Percentiles rank a stretch among this genome's conserved stretches.
These are phyloP conservation scores for Chalaropsis thielavioides DNA, from an alignment of 2,329 filamentous ascomycete genomes.

Conservation along the genomic window DNA sequence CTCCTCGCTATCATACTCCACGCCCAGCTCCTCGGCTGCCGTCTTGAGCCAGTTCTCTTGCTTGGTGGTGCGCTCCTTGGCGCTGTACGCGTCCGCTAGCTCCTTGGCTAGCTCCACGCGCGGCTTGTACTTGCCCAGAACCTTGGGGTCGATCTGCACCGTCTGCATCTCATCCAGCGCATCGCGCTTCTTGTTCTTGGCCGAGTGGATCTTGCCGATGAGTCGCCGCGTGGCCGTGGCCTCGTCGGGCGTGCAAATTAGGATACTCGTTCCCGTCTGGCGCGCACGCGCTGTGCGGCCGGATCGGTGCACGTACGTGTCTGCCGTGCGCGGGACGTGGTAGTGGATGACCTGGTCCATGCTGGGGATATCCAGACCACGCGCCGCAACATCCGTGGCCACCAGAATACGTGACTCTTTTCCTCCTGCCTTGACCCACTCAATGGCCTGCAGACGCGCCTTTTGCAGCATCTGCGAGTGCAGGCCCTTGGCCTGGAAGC, in stretches of 20 bases:
- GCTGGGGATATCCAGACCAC: constrained; percentile 89
- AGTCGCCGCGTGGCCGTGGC: constrained; percentile 70
- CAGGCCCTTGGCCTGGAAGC: constrained; percentile 59
- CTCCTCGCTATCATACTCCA: constrained; percentile 85
- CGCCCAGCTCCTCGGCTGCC: constrained; percentile 81
- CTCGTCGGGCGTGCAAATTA: constrained; percentile 86
- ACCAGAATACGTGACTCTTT: constrained; percentile 62
- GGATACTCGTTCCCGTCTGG: constrained; percentile 61
- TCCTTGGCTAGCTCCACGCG: constrained; percentile 71
- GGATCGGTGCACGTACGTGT: constrained; percentile 89
- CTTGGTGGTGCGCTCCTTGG: constrained; percentile 73
- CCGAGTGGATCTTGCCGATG: constrained; percentile 72
- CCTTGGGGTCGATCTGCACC: constrained; percentile 66
- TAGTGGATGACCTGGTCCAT: constrained; percentile 87
- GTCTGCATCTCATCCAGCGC: constrained; percentile 43
- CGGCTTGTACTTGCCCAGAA: constrained; percentile 61
- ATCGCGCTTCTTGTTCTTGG: constrained; percentile 44
- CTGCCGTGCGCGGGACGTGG: constrained; percentile 82
- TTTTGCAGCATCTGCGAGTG: constrained; percentile 96
- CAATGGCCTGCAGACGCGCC: constrained; percentile 79
- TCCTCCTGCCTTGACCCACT: constrained; percentile 63
- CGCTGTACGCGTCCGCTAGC: constrained; percentile 66
- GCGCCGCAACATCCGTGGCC: constrained; percentile 85
- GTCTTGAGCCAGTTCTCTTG: constrained; percentile 73
- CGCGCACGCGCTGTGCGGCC: constrained; percentile 82